A percentile compares a stretch with the other conserved stretches of the same genome.
Evolutionary conservation across 2,329 filamentous ascomycete species (phyloP).

Genomic region (Talaromyces sp.): DNA sequence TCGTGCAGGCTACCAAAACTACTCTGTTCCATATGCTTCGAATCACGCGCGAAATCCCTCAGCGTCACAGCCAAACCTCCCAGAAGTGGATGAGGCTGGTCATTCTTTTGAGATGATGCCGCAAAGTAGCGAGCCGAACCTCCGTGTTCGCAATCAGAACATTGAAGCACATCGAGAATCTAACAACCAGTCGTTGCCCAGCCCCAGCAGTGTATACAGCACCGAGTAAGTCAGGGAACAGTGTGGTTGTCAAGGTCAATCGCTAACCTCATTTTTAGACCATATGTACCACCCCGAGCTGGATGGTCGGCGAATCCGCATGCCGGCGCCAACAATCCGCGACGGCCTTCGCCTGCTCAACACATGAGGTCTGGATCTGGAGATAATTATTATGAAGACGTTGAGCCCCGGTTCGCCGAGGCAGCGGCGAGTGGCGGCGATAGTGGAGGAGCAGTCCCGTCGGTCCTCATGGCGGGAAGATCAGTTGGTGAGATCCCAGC

Average conservation of each 20-base stretch:
- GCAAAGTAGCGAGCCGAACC: conserved; percentile 49
- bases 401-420: conserved; percentile 78
- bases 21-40: conserved; percentile 19
- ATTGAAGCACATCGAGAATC: conserved; percentile 3
- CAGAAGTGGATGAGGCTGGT: conserved; percentile 42
- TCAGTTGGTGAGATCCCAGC: conserved; percentile 30
- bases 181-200: conserved; percentile 39
- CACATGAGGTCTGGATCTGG: conserved; percentile 33
- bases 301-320: conserved; percentile 25
- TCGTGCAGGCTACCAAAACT: conserved; percentile 21
- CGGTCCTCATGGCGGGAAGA: conserved; percentile 34
- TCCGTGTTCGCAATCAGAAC: conserved; percentile 4
- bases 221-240: conserved; percentile 59
- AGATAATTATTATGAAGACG: conserved; percentile 80
- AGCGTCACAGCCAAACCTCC: conserved; percentile 22
- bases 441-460: conserved; percentile 25
- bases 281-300: conserved; percentile 45
- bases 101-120: conserved; percentile 79
- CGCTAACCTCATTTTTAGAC: conserved; percentile 18
- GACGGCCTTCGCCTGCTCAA: conserved; percentile 19
- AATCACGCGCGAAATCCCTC: conserved; percentile 24
- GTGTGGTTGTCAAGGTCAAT: background rate
- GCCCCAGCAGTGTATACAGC: conserved; percentile 68
- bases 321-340: background rate
- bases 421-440: conserved; percentile 21